Evolutionary conservation across 176 grass and related monocot species (phyloP), one percentile per base, ranked within the genome.

Genomic region (Carex cristatella): DNA sequence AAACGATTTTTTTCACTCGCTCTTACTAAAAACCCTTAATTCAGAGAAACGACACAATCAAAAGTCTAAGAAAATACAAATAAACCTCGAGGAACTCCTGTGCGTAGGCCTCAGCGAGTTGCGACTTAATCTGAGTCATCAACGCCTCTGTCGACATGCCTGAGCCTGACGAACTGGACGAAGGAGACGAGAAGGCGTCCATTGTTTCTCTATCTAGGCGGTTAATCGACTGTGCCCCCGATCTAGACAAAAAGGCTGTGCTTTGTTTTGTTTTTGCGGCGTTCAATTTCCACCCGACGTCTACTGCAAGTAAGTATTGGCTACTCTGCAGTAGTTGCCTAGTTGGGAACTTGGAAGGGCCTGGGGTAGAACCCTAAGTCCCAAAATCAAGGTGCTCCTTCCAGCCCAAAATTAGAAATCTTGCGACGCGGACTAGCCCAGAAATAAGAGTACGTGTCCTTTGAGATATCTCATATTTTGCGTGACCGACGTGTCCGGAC

Each of bases 131-230:
- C 88, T 95, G 91, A 15, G 92, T 91, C 91, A 98, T 98, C 18
- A 95, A n/a, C 9, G 32, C 88, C n/a, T 93, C 93, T 19, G 83
- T 77, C 63, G 87, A 92, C 69, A 66, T 19, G 16, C 53, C 80
- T 28, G 87, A 90, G 10, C 69, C 83, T 8, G 89, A 93, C 10
- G 93, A 79, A 67, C 84, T 64, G 62, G 85, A 68, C 87, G 91
- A 90, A 28, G 95, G 74, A 82, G 88, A 98, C 72, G 91, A 98
- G 90, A 95, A 93, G 64, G 95, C 85, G 65, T 95, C 91, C 95
- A 95, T 93, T 44, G 69, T 84, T 66, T 82, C 60, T 85, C 85
- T 40, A 3, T 53, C 40, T 46, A 46, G 38, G 38, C 38, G 38
- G 1, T 7, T 13, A 27, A 0, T 10, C 48, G 10, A 51, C 48